These are phyloP conservation scores for Rhododendron griersonianum DNA, from an alignment of 148 eudicot genomes.

Conservation along the genomic window DNA sequence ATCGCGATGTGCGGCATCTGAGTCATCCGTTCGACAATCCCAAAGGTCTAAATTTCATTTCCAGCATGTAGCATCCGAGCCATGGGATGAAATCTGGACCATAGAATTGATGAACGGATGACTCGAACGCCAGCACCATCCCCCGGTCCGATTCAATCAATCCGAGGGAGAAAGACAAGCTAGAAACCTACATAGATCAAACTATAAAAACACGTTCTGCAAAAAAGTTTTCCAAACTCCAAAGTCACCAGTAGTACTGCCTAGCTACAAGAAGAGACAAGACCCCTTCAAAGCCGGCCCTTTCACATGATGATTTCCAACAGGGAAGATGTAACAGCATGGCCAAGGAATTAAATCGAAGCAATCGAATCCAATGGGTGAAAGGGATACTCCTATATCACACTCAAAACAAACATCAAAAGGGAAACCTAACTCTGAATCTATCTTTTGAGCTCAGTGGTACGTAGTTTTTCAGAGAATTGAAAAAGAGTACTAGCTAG, in stretches of 20 bases:
- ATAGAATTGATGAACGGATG: too few species aligned
- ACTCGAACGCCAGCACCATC: too few species aligned
- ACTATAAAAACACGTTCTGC: not conserved
- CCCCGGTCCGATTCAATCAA: too few species aligned
- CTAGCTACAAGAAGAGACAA: not conserved
- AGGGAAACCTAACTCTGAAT: not conserved
- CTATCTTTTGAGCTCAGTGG: not conserved
- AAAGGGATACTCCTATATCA: not conserved
- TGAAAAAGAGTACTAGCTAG: not conserved
- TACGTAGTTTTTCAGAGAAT: not conserved
- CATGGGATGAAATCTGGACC: accelerated
- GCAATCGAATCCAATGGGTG: not conserved
- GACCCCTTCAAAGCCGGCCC: too few species aligned
- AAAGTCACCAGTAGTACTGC: not conserved
- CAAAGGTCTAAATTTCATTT: too few species aligned
- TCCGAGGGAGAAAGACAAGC: too few species aligned
- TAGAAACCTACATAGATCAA: too few species aligned
- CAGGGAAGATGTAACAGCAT: not conserved
- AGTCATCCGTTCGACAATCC: too few species aligned
- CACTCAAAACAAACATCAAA: not conserved
- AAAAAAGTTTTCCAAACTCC: not conserved
- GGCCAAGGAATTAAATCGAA: not conserved
- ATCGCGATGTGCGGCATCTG: too few species aligned
- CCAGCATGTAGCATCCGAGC: too few species aligned
- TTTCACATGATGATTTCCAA: not conserved